phyloP scores from a whole-genome alignment of 2,329 filamentous ascomycete genomes.

The Aspergillus floridensis region DNA sequence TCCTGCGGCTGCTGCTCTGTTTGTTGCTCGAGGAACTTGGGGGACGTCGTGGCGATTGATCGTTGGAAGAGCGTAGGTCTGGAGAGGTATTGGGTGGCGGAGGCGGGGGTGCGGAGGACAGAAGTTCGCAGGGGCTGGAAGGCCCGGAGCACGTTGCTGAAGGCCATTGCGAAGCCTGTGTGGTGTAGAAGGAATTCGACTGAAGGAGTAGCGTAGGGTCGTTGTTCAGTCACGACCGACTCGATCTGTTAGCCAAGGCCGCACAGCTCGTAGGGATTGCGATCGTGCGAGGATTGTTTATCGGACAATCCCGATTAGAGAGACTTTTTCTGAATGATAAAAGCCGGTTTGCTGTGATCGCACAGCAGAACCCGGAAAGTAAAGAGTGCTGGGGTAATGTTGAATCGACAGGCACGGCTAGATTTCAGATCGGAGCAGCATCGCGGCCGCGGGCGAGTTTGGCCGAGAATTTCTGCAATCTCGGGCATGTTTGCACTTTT shows the following conservation, averaged over 20 bases:
- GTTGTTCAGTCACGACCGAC: neutral
- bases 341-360: neutral
- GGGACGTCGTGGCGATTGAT: constrained; percentile 15
- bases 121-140: constrained; percentile 32
- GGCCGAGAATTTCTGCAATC: constrained; percentile 31
- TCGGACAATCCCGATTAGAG: neutral
- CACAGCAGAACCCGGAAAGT: neutral
- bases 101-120: constrained; percentile 25
- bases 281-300: neutral
- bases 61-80: constrained; percentile 19
- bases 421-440: constrained; percentile 2
- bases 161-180: constrained; percentile 23
- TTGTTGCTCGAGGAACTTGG: constrained; percentile 12
- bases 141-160: constrained; percentile 31
- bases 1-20: neutral
- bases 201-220: neutral
- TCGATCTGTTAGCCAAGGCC: neutral
- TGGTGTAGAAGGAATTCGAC: neutral
- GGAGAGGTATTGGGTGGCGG: constrained; percentile 16
- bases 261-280: neutral
- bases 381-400: neutral
- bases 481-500: constrained; percentile 30
- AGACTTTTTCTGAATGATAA: neutral
- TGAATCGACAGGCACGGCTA: neutral
- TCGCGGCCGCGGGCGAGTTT: constrained; percentile 12